A percentile compares a stretch with the other conserved stretches of the same genome.
Conservation (phyloP, 805 yeast genomes). For the Metschnikowia kofuensis region DNA sequence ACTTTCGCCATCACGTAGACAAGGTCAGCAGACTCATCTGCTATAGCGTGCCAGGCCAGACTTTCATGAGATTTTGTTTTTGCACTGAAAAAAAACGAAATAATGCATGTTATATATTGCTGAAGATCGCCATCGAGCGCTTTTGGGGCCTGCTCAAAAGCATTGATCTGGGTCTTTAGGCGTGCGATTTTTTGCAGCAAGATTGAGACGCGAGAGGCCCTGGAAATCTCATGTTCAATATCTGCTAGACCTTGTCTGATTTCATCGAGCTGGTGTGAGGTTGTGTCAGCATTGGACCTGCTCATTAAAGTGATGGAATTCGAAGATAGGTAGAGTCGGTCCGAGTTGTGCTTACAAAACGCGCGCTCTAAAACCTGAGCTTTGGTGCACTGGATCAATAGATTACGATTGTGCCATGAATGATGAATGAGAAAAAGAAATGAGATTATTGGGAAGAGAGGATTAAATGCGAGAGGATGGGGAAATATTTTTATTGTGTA, state of each 20-base stretch:
- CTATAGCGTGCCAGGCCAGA: slow-evolving; percentile 2
- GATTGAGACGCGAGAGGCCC: background rate
- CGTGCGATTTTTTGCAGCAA: background rate
- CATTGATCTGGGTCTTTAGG: background rate
- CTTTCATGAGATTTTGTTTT: background rate
- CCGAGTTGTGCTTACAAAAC: no score
- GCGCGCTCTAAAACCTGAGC: no score
- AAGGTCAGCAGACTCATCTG: slow-evolving; percentile 26
- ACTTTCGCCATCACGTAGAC: slow-evolving; percentile 64
- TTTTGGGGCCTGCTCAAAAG: slow-evolving; percentile 48
- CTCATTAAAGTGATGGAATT: background rate
- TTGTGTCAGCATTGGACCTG: background rate
- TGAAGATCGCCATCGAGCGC: slow-evolving; percentile 44
- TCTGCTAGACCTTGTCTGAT: background rate
- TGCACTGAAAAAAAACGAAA: background rate
- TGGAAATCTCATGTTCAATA: background rate
- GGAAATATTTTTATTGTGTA: no score
- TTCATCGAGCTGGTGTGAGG: background rate
- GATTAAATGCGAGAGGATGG: no score
- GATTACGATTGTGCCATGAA: no score
- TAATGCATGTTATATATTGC: slow-evolving; percentile 15
- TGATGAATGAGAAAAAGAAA: no score
- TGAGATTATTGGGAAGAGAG: no score
- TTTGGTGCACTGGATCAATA: no score
- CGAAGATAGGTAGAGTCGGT: no score